Conservation (phyloP, 306 rosid genomes). For the Prosopis cineraria region DNA sequence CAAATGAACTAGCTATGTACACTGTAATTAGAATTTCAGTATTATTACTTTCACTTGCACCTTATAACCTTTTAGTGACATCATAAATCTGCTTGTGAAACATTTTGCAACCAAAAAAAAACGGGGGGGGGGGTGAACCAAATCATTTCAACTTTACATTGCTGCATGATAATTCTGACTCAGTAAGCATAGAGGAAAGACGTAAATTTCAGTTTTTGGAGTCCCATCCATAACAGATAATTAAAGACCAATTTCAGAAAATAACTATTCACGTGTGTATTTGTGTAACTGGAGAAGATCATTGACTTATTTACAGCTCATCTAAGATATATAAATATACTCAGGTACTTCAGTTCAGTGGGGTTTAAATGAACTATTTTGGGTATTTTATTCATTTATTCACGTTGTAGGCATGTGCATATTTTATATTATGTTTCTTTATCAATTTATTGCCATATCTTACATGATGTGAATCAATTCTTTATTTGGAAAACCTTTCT, state of each 20-base stretch:
- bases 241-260: neutral
- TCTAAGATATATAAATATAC: neutral
- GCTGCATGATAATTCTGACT: neutral
- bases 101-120: neutral
- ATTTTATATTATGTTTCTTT: neutral
- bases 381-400: neutral
- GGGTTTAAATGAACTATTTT: neutral
- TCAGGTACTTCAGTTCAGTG: neutral
- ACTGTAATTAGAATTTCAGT: neutral
- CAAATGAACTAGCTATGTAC: neutral
- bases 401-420: neutral
- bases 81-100: neutral
- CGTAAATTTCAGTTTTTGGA: neutral
- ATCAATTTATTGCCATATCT: neutral
- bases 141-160: neutral
- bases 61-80: neutral
- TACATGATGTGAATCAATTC: neutral
- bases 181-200: neutral
- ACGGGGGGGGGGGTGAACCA: no score
- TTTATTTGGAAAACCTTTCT: neutral
- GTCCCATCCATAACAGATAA: neutral
- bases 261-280: neutral
- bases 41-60: neutral
- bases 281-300: neutral
- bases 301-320: neutral